phyloP scores from a whole-genome alignment of 805 yeast species.

The Candida sanyiensis region DNA sequence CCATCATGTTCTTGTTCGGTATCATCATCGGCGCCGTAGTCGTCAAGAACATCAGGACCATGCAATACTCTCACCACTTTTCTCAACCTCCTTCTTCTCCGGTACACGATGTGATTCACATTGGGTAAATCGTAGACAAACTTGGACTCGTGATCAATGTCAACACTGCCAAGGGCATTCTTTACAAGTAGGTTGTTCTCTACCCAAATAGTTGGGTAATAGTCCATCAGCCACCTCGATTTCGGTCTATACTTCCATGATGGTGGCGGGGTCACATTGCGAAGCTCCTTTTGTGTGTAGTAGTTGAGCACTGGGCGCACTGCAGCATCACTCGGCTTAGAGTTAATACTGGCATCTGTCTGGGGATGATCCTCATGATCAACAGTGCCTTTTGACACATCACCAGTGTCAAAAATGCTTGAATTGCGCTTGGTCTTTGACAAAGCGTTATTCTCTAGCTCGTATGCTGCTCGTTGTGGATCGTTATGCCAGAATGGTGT shows the following conservation, averaged over 20 bases:
- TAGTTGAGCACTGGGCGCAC: background rate
- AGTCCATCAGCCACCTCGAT: conserved; percentile 60
- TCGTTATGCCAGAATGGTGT: conserved; percentile 28
- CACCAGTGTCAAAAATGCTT: too few species aligned
- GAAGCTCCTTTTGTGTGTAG: conserved; percentile 13
- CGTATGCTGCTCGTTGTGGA: conserved; percentile 3
- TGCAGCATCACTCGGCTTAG: background rate
- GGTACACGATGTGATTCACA: conserved; percentile 29
- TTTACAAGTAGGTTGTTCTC: conserved; percentile 35
- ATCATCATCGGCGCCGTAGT: background rate
- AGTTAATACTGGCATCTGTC: background rate
- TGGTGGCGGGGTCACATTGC: conserved; percentile 48
- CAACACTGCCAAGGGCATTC: conserved; percentile 40
- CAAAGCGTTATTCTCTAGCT: background rate
- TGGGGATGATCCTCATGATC: background rate
- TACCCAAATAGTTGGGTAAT: conserved; percentile 62
- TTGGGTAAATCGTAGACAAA: conserved; percentile 75
- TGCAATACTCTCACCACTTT: conserved; percentile 27
- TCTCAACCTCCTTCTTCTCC: conserved; percentile 69
- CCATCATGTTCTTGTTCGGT: background rate
- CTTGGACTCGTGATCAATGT: conserved; percentile 67
- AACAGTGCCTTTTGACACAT: too few species aligned
- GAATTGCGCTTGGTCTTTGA: conserved; percentile 27
- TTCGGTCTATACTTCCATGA: conserved; percentile 48
- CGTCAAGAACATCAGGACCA: conserved; percentile 6